These are phyloP conservation scores for Lonicera japonica DNA, from an alignment of 129 eudicot species.

Conservation along the genomic window DNA sequence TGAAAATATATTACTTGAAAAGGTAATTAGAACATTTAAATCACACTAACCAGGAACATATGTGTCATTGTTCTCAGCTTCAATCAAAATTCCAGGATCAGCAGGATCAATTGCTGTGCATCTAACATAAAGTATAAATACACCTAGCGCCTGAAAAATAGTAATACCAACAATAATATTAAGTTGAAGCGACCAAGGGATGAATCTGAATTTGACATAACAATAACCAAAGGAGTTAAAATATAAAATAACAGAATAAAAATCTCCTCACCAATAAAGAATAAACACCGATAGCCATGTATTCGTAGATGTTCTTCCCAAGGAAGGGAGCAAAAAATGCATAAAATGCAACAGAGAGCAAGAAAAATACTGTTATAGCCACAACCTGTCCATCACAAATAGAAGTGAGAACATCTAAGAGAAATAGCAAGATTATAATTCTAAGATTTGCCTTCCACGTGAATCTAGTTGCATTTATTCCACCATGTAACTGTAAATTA, in stretches of 20 bases:
- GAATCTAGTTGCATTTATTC: no score
- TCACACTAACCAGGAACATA: constrained; percentile 55
- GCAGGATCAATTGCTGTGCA: constrained; percentile 97
- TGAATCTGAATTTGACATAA: neutral
- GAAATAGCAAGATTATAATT: no score
- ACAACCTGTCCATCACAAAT: constrained; percentile 58
- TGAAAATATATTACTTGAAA: no score
- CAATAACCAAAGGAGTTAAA: neutral
- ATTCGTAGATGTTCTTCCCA: constrained; percentile 65
- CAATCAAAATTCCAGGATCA: constrained; percentile 88
- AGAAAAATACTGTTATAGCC: constrained; percentile 79
- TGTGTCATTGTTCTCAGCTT: constrained; percentile 48
- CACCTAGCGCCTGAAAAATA: constrained; percentile 64
- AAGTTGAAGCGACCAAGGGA: neutral
- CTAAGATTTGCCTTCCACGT: no score
- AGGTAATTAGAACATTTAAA: neutral
- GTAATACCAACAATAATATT: neutral
- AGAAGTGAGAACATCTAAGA: constrained; percentile 1
- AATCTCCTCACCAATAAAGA: constrained; percentile 57
- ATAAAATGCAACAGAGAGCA: constrained; percentile 75
- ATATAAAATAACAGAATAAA: neutral
- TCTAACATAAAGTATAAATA: constrained; percentile 67
- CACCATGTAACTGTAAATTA: no score
- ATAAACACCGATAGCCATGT: constrained; percentile 65
- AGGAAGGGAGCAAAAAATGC: constrained; percentile 97